phyloP scores from a whole-genome alignment of 768 basidiomycete species.

The Melanogaster broomeanus region DNA sequence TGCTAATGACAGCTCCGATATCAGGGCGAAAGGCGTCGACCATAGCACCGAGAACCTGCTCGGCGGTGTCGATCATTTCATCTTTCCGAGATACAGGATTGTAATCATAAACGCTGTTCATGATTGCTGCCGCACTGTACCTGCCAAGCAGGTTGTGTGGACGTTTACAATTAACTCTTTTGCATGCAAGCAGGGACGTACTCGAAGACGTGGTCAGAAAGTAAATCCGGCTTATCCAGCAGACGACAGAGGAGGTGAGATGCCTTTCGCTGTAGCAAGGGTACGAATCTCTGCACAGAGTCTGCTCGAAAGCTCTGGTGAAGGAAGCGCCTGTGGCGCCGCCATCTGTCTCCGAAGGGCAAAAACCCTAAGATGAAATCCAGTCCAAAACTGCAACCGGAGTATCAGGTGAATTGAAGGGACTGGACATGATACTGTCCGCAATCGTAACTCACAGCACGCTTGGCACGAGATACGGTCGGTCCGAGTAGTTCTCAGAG shows the following conservation, averaged over 20 bases:
- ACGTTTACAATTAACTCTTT: too few relatives aligned
- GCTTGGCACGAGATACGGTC: slow-evolving; percentile 36
- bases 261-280: slow-evolving; percentile 30
- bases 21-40: neutral
- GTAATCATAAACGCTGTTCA: neutral
- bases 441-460: too few relatives aligned
- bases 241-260: slow-evolving; percentile 35
- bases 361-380: slow-evolving; percentile 24
- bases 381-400: slow-evolving; percentile 20
- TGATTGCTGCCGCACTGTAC: too few relatives aligned
- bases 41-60: neutral
- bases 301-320: slow-evolving; percentile 25
- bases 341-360: slow-evolving; percentile 36
- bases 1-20: neutral
- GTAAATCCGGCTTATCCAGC: slow-evolving; percentile 32
- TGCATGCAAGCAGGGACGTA: too few relatives aligned
- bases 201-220: slow-evolving; percentile 38
- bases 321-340: slow-evolving; percentile 31
- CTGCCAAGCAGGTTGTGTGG: too few relatives aligned
- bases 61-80: neutral
- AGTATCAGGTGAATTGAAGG: neutral
- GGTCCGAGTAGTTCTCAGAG: too few relatives aligned
- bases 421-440: too few relatives aligned
- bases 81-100: neutral
- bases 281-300: slow-evolving; percentile 27